These are phyloP conservation scores for Kluyveromyces siamensis DNA, from an alignment of 805 yeast species.

Conservation along the genomic window DNA sequence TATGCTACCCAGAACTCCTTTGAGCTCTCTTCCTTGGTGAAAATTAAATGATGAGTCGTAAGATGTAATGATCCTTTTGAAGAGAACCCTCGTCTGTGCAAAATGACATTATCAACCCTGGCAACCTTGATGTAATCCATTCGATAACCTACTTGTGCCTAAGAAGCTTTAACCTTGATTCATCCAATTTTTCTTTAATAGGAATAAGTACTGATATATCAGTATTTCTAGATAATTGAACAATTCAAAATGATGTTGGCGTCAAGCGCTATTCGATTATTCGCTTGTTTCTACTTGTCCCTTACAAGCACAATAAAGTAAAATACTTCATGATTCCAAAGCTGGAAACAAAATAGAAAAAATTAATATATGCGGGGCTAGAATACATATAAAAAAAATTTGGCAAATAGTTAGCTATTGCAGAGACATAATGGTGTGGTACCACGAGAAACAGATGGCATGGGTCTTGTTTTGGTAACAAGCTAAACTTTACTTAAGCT, in stretches of 20 bases:
- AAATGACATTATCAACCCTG: conserved; percentile 41
- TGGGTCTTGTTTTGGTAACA: no score
- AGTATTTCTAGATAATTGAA: no score
- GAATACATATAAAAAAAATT: neutral
- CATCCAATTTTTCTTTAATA: neutral
- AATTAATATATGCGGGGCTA: neutral
- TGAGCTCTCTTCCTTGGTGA: conserved; percentile 32
- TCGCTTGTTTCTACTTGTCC: neutral
- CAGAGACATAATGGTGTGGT: no score
- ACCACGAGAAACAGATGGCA: no score
- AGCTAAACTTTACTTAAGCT: no score
- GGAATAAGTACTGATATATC: no score
- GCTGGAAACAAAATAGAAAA: neutral
- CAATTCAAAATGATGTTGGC: no score
- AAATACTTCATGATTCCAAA: neutral
- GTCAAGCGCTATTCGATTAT: neutral
- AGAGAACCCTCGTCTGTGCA: conserved; percentile 49
- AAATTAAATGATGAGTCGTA: conserved; percentile 70
- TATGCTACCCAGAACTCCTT: conserved; percentile 88
- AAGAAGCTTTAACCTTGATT: neutral
- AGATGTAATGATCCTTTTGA: conserved; percentile 55
- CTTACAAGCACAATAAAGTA: neutral
- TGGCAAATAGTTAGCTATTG: no score
- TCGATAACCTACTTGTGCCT: neutral
- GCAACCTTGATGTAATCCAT: conserved; percentile 54